These are phyloP conservation scores for Halophytophthora polymorphica DNA, from an alignment of 352 stramenopile genomes.

Conservation along the genomic window DNA sequence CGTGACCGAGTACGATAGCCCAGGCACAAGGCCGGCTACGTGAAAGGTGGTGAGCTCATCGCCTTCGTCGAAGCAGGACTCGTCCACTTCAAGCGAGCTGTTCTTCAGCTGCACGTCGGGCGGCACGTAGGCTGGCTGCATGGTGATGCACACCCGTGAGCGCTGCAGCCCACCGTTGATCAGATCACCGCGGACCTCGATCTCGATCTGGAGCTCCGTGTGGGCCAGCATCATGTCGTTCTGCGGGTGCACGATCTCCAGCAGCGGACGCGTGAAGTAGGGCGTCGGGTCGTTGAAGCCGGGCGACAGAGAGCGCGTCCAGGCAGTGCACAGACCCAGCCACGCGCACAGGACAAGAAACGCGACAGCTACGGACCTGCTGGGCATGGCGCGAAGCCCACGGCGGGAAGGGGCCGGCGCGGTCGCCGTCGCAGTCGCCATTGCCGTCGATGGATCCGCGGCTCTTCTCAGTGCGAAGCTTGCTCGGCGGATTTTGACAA, in stretches of 20 bases:
- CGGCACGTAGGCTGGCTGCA: slow-evolving; percentile 42
- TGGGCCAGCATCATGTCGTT: slow-evolving; percentile 41
- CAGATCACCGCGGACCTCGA: slow-evolving; percentile 42
- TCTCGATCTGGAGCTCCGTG: slow-evolving; percentile 52
- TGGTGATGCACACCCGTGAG: slow-evolving; percentile 53
- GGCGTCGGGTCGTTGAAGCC: slow-evolving; percentile 30
- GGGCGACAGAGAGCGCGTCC: slow-evolving; percentile 15
- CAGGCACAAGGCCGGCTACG: slow-evolving; percentile 49
- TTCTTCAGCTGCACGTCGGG: slow-evolving; percentile 36
- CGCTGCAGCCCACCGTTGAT: slow-evolving; percentile 20
- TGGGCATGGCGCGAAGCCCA: no score
- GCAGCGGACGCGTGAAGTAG: slow-evolving; percentile 22
- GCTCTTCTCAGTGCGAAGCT: no score
- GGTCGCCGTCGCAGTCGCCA: not conserved
- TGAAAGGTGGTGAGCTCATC: slow-evolving; percentile 57
- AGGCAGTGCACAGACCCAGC: slow-evolving; percentile 1
- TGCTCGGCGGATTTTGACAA: no score
- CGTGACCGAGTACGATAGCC: slow-evolving; percentile 49
- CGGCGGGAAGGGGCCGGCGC: not conserved
- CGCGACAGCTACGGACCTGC: no score
- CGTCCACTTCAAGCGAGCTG: slow-evolving; percentile 23
- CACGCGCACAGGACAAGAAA: not conserved
- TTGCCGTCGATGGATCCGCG: slow-evolving; percentile 1
- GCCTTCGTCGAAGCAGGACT: slow-evolving; percentile 59
- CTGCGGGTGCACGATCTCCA: slow-evolving; percentile 62